phyloP scores from a whole-genome alignment of 2,329 filamentous ascomycete species.

The Neonectria magnoliae region DNA sequence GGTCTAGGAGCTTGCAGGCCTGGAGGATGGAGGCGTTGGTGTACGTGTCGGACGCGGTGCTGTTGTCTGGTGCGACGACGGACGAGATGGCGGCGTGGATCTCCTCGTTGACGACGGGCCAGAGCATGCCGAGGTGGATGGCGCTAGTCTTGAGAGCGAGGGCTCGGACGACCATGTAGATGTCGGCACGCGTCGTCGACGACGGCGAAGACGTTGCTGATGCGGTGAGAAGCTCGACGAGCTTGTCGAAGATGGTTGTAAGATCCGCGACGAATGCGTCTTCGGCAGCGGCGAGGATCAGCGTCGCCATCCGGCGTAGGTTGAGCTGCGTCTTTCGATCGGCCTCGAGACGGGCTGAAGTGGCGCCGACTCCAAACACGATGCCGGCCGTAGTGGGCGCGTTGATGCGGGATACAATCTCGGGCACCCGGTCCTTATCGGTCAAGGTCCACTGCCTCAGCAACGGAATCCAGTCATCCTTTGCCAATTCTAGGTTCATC shows the following conservation, averaged over 20 bases:
- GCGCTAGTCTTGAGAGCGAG: constrained; percentile 82
- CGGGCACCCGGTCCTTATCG: constrained; percentile 89
- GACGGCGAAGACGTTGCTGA: constrained; percentile 92
- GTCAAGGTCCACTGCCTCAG: constrained; percentile 84
- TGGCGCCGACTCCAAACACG: constrained; percentile 97
- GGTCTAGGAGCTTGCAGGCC: constrained; percentile 91
- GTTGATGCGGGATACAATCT: constrained; percentile 80
- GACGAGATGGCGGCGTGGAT: constrained; percentile 83
- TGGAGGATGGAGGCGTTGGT: constrained; percentile 83
- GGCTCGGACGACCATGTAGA: constrained; percentile 88
- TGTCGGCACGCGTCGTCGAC: constrained; percentile 85
- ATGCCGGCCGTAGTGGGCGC: constrained; percentile 93
- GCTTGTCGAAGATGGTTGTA: constrained; percentile 77
- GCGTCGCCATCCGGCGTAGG: constrained; percentile 80
- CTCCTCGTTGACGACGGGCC: constrained; percentile 90
- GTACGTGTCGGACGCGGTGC: constrained; percentile 74
- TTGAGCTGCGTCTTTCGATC: constrained; percentile 93
- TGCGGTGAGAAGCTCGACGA: constrained; percentile 86
- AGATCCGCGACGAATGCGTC: constrained; percentile 86
- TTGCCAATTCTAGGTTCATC: constrained; percentile 72
- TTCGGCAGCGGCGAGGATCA: constrained; percentile 79
- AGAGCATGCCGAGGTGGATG: constrained; percentile 83
- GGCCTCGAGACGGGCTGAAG: constrained; percentile 91
- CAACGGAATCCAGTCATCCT: constrained; percentile 82
- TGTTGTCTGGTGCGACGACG: constrained; percentile 74